Percentiles rank a stretch among this genome's conserved stretches.
Evolutionary conservation across 2,329 filamentous ascomycete species (phyloP).

Genomic region (Plectosphaerella cucumerina): DNA sequence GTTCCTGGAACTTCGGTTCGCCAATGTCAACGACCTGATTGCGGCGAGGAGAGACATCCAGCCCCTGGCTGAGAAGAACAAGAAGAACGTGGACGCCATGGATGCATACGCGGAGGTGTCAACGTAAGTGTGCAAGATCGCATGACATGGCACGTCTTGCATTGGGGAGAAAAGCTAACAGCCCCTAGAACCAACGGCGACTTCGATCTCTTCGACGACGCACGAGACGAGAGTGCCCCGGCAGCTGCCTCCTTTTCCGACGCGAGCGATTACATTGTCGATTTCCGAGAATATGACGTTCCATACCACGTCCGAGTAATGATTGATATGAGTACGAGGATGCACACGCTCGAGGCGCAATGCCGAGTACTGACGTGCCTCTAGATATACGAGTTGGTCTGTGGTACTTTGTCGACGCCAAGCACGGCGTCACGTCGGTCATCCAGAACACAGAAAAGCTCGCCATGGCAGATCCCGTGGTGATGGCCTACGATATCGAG

Average conservation of each 20-base stretch:
- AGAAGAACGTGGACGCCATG: conserved; percentile 93
- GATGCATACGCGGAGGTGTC: conserved; percentile 97
- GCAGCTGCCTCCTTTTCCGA: conserved; percentile 72
- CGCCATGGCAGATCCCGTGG: conserved; percentile 89
- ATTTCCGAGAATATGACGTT: conserved; percentile 98
- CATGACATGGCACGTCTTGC: background rate
- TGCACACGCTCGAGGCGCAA: conserved; percentile 1
- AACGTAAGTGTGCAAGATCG: conserved; percentile 66
- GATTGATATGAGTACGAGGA: conserved; percentile 73
- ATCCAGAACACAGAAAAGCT: conserved; percentile 82
- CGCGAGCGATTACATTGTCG: conserved; percentile 94
- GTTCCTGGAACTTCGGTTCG: conserved; percentile 82
- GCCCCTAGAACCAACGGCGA: conserved; percentile 63
- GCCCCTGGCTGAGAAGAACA: conserved; percentile 94
- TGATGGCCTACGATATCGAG: conserved; percentile 99
- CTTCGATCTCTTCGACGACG: conserved; percentile 93
- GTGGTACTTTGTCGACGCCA: conserved; percentile 95
- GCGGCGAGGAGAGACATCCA: conserved; percentile 79
- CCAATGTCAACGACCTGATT: conserved; percentile 82
- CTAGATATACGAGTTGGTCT: conserved; percentile 90
- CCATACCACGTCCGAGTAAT: conserved; percentile 98
- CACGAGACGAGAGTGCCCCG: conserved; percentile 75
- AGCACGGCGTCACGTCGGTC: conserved; percentile 83
- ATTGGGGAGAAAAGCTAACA: conserved; percentile 12
- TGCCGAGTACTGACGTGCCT: conserved; percentile 15